Evolutionary conservation across 768 basidiomycete species (phyloP), one percentile per base, ranked within the genome.

Genomic region (Termitomyces bulborhizus): DNA sequence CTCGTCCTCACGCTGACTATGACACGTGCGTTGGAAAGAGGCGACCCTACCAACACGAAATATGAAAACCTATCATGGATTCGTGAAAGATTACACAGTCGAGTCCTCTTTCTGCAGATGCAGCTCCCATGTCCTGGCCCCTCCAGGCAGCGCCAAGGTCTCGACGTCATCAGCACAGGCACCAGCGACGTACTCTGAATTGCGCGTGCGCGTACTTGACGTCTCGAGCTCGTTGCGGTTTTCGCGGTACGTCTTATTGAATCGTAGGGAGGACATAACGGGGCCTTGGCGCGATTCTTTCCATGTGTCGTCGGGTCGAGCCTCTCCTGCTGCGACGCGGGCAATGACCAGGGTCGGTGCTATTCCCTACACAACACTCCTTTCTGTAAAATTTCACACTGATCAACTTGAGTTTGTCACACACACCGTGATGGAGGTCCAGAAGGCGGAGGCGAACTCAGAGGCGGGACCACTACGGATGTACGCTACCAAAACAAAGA

Each of bases 371-470:
- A 31, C 6, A 11, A 37, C 9, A 29, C 16, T 21, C 31, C 8
- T 9, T 6, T 34, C 24, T 2, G 36, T 31, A 24, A 24, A 21
- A 16, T 0, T 13, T 49, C 6, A 43, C 4, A 18, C 26, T 2
- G 3, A 55, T 37, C 16, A 24, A 32, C 1, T 27, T 6, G 12
- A 37, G 16, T n/a, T 5, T 26, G 26, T 8, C 13, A 12, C 4
- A 58, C 60, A 24, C 31, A 61, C 60, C 4, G 60, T 61, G 24
- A 61, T 42, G 2, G 60, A 51, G 4, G 55, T 55, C 60, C 60
- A 61, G 55, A 61, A 61, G 0, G 60, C 60, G 27, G 60, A 61
- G 7, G 60, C 60, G n/a, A 42, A 61, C 44, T 61, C 57, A 4
- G 60, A 61, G 18, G 50, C 57, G 21, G 60, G 60, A 6, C 60